Conservation (phyloP, 768 basidiomycete genomes). For the Xerocomus brunneocitrinus region DNA sequence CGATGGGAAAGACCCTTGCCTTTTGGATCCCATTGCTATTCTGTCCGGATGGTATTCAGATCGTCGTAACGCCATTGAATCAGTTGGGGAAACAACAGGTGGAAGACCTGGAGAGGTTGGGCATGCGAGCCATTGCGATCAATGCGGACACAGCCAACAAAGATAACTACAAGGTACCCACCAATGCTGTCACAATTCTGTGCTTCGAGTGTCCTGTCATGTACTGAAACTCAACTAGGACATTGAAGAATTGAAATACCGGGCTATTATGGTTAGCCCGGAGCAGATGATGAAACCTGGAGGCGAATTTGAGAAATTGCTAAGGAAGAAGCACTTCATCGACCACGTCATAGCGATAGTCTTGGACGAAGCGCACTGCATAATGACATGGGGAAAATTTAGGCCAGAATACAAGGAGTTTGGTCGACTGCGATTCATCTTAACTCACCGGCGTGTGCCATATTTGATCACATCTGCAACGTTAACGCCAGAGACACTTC, state of each 20-base stretch:
- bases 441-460: conserved; percentile 27
- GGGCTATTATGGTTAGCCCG: conserved; percentile 4
- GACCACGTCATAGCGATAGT: not conserved
- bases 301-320: conserved; percentile 11
- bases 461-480: conserved; percentile 35
- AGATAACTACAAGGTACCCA: not conserved
- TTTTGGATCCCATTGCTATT: conserved; percentile 7
- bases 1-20: conserved; percentile 4
- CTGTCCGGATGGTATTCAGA: not conserved
- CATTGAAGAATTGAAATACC: not conserved
- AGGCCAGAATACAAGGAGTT: conserved; percentile 32
- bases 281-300: conserved; percentile 10
- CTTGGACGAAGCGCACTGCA: conserved; percentile 23
- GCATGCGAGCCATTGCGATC: not conserved
- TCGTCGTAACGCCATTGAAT: conserved; percentile 8
- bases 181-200: not conserved
- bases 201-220: too few species aligned
- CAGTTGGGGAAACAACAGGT: not conserved
- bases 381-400: conserved; percentile 29
- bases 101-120: not conserved
- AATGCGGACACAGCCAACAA: not conserved
- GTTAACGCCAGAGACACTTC: conserved; percentile 21
- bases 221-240: not conserved
- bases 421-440: conserved; percentile 22
- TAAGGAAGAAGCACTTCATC: not conserved